Conservation (phyloP, 495 filamentous ascomycete genomes). For the Lineolata rhizophorae region DNA sequence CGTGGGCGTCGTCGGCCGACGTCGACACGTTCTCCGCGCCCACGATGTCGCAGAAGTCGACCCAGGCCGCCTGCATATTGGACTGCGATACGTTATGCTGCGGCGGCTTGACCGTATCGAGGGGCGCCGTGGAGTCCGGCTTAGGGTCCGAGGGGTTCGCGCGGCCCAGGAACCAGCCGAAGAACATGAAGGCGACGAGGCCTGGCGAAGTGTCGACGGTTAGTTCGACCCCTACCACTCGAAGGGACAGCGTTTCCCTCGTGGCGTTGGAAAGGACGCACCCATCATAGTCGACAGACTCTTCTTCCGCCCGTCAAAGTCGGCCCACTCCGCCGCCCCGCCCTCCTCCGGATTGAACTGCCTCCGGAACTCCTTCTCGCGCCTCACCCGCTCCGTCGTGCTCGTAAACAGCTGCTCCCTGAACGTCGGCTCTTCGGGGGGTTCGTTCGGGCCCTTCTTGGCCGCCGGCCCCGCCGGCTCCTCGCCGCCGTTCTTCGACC, state of each 20-base stretch:
- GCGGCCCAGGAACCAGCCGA: constrained; percentile 53
- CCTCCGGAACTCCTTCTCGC: background rate
- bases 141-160: constrained; percentile 23
- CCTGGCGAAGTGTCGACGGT: no score
- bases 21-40: constrained; percentile 76
- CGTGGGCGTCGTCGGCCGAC: constrained; percentile 34
- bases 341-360: background rate
- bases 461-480: no score
- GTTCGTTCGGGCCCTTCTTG: no score
- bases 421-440: no score
- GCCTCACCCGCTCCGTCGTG: background rate
- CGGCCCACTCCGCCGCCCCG: background rate
- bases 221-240: no score
- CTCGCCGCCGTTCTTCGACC: no score
- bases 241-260: no score
- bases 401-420: background rate
- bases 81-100: constrained; percentile 46
- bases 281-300: background rate
- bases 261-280: no score
- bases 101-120: constrained; percentile 35
- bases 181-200: constrained; percentile 34
- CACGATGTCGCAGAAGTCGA: constrained; percentile 68
- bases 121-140: constrained; percentile 52
- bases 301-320: background rate
- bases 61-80: constrained; percentile 84